Base-by-base conservation (phyloP, 2,329 filamentous ascomycete genomes). In the Rhinocladiella mackenziei region DNA sequence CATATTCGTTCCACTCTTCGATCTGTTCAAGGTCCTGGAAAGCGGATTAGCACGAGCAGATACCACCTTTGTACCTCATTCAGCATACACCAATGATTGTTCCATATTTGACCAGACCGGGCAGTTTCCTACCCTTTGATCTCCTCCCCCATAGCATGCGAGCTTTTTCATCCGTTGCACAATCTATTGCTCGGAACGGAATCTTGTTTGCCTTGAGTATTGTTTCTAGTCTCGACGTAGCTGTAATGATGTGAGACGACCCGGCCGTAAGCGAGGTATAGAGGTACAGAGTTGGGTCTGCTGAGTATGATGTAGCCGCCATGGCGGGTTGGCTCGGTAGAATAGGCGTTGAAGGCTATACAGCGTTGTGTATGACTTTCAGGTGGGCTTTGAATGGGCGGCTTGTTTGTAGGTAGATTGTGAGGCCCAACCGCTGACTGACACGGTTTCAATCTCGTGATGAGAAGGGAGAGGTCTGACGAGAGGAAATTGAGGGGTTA, bases 1-100 rank as follows among this genome's bases (percentile, higher is more conserved):
- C 89, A 67, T 94, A 96, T 65, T 98, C 92, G 71, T 98, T 98
- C 92, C 91, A 97, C 64, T 98, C 92, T 68, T 98, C 92, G 53
- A 97, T 81, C 66, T 97, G 84, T 53, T 91, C 84, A 37, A 96
- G 76, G 64, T 96, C 92, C 89, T 96, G 54, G 29, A 17, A 44
- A 52, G 15, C 3, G 13, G 11, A 25, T 54, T 42, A 55, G 47
- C 45, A 14, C 5, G 38, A 26, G 9, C 9, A 31, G 23, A 14
- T 20, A 15, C 19, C 5, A 5, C n/a, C 13, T 5, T 30, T 17
- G 17, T 4, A 28, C 14, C 15, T 14, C 20, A 10, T 10, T 15
- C 3, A 11, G 18, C 10, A 60, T 76, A 95, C 89, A 45, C 87
- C 92, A 40, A 98, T 66, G 13, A 97, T 82, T 48, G 83, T 71